Evolutionary conservation across 768 basidiomycete species (phyloP).

Genomic region (Scleroderma bovista): DNA sequence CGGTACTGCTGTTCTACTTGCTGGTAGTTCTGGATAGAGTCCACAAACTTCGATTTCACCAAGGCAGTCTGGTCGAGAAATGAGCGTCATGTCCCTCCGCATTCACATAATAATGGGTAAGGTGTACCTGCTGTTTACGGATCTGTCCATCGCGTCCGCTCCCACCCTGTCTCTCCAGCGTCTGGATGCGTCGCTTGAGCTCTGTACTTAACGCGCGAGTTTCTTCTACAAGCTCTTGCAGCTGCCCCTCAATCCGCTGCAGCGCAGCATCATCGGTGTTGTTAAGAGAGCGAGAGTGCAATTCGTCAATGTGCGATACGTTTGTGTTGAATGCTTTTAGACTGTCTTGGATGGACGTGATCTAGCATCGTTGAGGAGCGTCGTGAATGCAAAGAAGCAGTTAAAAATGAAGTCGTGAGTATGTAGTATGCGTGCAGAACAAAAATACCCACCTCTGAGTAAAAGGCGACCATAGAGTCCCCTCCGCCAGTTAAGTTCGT

Average conservation of each 20-base stretch:
- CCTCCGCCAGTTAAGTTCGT: conserved; percentile 39
- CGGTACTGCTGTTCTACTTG: conserved; percentile 78
- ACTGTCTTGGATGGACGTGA: conserved; percentile 68
- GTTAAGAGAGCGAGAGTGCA: conserved; percentile 71
- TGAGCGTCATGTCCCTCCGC: conserved; percentile 18
- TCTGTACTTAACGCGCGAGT: conserved; percentile 65
- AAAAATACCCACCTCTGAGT: conserved; percentile 57
- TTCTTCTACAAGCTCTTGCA: conserved; percentile 66
- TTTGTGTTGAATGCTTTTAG: conserved; percentile 65
- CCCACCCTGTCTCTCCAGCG: conserved; percentile 62
- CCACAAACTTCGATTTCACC: conserved; percentile 74
- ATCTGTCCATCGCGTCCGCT: conserved; percentile 62
- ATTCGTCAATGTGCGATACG: conserved; percentile 60
- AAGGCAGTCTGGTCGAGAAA: conserved; percentile 43
- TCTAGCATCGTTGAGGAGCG: conserved; percentile 27
- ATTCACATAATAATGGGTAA: background rate
- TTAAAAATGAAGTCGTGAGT: background rate
- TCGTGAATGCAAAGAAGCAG: background rate
- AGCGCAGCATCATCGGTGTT: conserved; percentile 66
- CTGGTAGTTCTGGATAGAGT: conserved; percentile 82
- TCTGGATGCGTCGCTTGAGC: conserved; percentile 69
- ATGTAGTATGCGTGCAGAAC: background rate
- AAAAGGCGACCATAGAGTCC: conserved; percentile 66
- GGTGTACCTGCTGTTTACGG: conserved; percentile 67
- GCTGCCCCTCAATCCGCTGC: conserved; percentile 53